Evolutionary conservation across 2,329 filamentous ascomycete genomes (phyloP).

Genomic region (Grosmannia penicillata): DNA sequence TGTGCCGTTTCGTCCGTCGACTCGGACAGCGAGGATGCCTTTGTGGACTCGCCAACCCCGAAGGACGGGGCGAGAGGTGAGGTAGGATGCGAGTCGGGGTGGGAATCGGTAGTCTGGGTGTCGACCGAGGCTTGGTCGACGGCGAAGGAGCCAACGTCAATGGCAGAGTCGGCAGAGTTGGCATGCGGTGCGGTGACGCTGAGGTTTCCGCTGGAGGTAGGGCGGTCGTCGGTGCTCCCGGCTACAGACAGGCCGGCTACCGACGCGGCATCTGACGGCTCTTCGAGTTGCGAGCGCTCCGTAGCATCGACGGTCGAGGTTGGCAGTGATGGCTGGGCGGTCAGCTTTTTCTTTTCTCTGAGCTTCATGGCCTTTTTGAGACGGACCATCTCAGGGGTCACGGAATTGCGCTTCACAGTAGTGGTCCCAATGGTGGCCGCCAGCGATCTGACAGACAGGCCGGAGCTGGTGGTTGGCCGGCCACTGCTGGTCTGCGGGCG

Average conservation of each 20-base stretch:
- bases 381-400: conserved; percentile 79
- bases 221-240: not conserved
- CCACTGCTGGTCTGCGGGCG: conserved; percentile 21
- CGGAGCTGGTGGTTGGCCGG: conserved; percentile 28
- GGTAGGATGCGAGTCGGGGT: conserved; percentile 43
- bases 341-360: conserved; percentile 58
- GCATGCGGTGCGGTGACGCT: not conserved
- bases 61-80: conserved; percentile 39
- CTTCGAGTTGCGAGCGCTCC: no score
- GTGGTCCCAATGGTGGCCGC: conserved; percentile 24
- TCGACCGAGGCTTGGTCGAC: conserved; percentile 32
- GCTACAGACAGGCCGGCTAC: no score
- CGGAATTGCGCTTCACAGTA: conserved; percentile 28
- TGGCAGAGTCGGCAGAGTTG: conserved; percentile 31
- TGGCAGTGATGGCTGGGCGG: conserved; percentile 15
- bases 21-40: conserved; percentile 49
- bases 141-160: conserved; percentile 33
- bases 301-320: conserved; percentile 14
- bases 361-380: conserved; percentile 90
- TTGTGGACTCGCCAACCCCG: conserved; percentile 43
- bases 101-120: conserved; percentile 36
- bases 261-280: no score
- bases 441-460: conserved; percentile 25
- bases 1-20: conserved; percentile 45
- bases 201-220: not conserved